Evolutionary conservation across 2,329 filamentous ascomycete genomes (phyloP).

Genomic region (Cladosporium sp.): DNA sequence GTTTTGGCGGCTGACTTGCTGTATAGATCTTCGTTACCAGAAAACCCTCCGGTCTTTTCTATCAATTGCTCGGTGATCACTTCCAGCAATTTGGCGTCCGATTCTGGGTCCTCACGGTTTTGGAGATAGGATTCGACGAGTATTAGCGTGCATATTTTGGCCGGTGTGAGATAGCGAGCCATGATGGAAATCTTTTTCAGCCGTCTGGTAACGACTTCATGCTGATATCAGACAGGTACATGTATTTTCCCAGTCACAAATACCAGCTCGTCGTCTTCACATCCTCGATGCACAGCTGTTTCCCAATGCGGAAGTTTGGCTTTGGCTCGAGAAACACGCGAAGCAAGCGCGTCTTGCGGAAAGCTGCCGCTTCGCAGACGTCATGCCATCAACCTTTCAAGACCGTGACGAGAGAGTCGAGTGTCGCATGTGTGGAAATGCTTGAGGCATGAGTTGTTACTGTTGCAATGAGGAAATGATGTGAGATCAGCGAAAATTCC

Average conservation of each 20-base stretch:
- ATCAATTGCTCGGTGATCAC: conserved; percentile 57
- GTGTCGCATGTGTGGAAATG: neutral
- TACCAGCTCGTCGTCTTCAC: neutral
- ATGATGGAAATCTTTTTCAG: conserved; percentile 45
- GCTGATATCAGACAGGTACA: neutral
- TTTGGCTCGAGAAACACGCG: neutral
- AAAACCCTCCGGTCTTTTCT: neutral
- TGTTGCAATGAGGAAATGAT: neutral
- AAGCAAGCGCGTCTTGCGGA: conserved; percentile 5
- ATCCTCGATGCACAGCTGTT: neutral
- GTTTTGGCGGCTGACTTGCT: conserved; percentile 37
- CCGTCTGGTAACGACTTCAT: conserved; percentile 16
- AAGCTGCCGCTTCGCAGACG: conserved; percentile 5
- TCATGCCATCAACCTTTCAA: conserved; percentile 2
- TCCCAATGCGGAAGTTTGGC: conserved; percentile 1
- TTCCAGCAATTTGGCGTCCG: conserved; percentile 54
- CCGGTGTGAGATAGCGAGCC: conserved; percentile 81
- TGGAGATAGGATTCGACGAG: conserved; percentile 71
- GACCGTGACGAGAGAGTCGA: too few species aligned
- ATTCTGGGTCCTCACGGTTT: conserved; percentile 1
- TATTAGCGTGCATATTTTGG: conserved; percentile 77
- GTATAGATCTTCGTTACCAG: neutral
- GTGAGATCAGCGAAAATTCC: neutral
- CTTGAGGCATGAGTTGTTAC: too few species aligned
- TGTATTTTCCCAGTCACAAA: neutral